Evolutionary conservation across 352 stramenopile genomes (phyloP).

Genomic region (Globisporangium apiculatum): DNA sequence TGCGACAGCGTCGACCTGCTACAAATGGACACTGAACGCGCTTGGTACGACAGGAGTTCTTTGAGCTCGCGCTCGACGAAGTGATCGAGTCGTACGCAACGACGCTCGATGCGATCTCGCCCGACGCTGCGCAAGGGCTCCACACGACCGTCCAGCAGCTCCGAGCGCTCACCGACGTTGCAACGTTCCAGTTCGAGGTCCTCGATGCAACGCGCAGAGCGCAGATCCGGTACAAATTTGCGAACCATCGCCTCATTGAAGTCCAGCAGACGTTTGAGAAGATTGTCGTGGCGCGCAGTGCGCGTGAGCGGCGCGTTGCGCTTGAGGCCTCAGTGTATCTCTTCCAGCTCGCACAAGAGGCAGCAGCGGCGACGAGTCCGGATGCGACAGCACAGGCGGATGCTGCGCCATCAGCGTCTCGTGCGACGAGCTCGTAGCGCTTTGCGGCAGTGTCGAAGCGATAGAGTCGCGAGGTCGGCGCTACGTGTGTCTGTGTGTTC

Average conservation of each 20-base stretch:
- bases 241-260: constrained; percentile 52
- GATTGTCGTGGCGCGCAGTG: constrained; percentile 44
- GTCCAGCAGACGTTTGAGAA: constrained; percentile 63
- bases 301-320: constrained; percentile 40
- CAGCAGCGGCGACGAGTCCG: constrained; percentile 5
- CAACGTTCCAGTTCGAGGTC: constrained; percentile 34
- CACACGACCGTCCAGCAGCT: constrained; percentile 35
- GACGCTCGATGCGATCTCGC: constrained; percentile 51
- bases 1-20: too few relatives aligned
- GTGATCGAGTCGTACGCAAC: constrained; percentile 43
- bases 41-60: constrained; percentile 39
- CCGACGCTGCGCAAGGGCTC: constrained; percentile 39
- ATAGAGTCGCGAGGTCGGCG: background rate
- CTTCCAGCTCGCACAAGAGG: constrained; percentile 62
- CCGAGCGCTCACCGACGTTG: constrained; percentile 41
- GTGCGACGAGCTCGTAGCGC: background rate
- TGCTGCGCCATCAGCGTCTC: background rate
- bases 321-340: constrained; percentile 52
- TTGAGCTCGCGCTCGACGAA: constrained; percentile 57
- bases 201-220: constrained; percentile 34
- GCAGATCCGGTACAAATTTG: constrained; percentile 42
- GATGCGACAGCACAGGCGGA: constrained; percentile 1
- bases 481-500: too few relatives aligned
- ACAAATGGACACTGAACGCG: too few relatives aligned
- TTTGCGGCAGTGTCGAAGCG: too few relatives aligned